Evolutionary conservation across 225 moss, liverwort and hornwort species (phyloP), one percentile per base, ranked within the genome.

Genomic region (Pseudisothecium myosuroides): DNA sequence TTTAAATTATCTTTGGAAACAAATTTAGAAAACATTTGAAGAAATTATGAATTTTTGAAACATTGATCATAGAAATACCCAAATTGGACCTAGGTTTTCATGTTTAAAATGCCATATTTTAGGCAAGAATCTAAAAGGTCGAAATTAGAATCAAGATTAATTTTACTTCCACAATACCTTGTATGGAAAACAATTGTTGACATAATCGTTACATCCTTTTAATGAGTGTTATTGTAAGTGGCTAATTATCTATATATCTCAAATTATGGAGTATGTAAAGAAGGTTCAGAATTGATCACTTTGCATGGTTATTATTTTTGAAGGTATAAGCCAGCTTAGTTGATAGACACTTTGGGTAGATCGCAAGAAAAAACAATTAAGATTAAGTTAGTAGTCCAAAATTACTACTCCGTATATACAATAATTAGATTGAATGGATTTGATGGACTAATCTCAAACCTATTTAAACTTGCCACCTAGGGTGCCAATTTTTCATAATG

Each of bases 281-380:
- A 17, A 58, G 17, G 3, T 79, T 58, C 27, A 56, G n/a, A n/a
- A 58, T 79, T n/a, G 4, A 27, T 22, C 2, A n/a, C n/a, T 79
- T 58, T 79, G 27, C 5, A 11, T 17, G 0, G 16, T 26, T 78
- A n/a, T 55, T 6, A 37, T 55, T 37, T 55, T 0, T 23, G 0
- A 55, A 55, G 17, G 26, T 26, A 4, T 26, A 2, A 26, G 9
- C 10, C 6, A 56, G 0, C 7, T 78, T 55, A 4, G 4, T 78
- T 26, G 17, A 78, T n/a, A 37, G 4, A n/a, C 9, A 50, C 1
- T 0, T 37, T 78, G 1, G 10, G 1, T 4, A 14, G 4, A 55
- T 55, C 0, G 3, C 6, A 55, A 37, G 3, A 21, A 54, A 14
- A 34, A 14, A 23, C 12, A 77, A 36, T 54, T 24, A 13, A 6